These are phyloP conservation scores for Tulasnella sp. DNA, from an alignment of 768 basidiomycete genomes.

Conservation along the genomic window DNA sequence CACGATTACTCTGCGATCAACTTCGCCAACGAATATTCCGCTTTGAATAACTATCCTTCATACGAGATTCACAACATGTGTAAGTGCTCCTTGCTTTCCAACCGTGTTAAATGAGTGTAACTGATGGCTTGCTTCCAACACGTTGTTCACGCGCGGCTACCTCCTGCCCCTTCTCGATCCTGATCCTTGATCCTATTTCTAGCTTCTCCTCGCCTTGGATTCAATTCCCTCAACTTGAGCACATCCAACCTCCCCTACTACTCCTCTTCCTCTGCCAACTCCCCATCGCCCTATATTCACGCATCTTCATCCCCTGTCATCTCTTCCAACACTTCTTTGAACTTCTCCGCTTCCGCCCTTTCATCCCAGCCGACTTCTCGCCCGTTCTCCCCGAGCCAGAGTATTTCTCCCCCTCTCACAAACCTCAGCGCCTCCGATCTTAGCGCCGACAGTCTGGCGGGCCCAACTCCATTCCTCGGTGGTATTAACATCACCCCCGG, in stretches of 20 bases:
- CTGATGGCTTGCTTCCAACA: conserved; percentile 46
- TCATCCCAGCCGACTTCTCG: conserved; percentile 4
- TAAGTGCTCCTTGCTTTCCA: conserved; percentile 10
- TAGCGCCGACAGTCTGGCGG: conserved; percentile 16
- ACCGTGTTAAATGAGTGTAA: too few species aligned
- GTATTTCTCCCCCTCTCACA: conserved; percentile 17
- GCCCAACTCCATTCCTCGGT: conserved; percentile 11
- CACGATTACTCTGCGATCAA: conserved; percentile 28
- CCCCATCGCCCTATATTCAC: conserved; percentile 13
- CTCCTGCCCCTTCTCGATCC: conserved; percentile 6
- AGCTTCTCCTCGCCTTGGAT: conserved; percentile 17
- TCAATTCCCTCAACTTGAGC: conserved; percentile 18
- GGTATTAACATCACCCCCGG: conserved; percentile 10
- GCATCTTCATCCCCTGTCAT: conserved; percentile 8
- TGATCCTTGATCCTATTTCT: conserved; percentile 17
- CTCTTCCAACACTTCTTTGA: conserved; percentile 5
- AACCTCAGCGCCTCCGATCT: conserved; percentile 17
- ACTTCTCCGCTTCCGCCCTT: conserved; percentile 7
- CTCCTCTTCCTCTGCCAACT: conserved; percentile 35
- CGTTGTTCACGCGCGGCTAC: too few species aligned
- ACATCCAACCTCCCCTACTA: conserved; percentile 43
- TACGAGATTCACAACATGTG: conserved; percentile 17
- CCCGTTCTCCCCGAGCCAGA: conserved; percentile 16
- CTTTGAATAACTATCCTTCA: conserved; percentile 7
- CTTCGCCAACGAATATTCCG: conserved; percentile 32